Evolutionary conservation across 2,329 filamentous ascomycete species (phyloP).

Genomic region (Neopestalotiopsis sp.): DNA sequence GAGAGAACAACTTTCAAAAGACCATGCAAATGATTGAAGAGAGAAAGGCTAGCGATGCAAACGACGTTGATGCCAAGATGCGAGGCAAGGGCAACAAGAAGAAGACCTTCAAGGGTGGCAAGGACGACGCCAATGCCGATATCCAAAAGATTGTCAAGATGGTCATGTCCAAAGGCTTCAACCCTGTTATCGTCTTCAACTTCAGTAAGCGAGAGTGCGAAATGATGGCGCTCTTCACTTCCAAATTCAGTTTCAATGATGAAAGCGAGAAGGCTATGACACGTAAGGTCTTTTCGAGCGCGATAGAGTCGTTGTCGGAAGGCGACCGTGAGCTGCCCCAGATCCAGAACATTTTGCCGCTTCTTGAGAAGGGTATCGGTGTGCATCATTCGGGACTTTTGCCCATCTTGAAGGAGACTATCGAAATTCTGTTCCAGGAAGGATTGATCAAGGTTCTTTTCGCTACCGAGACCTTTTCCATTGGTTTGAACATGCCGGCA

Average conservation of each 20-base stretch:
- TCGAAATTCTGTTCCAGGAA: slow-evolving; percentile 98
- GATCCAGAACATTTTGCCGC: slow-evolving; percentile 86
- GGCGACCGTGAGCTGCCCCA: slow-evolving; percentile 89
- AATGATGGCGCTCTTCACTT: slow-evolving; percentile 85
- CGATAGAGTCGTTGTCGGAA: slow-evolving; percentile 89
- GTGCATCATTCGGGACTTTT: slow-evolving; percentile 96
- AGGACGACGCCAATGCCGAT: slow-evolving; percentile 73
- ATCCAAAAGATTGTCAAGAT: slow-evolving; percentile 98
- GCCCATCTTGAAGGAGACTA: slow-evolving; percentile 96
- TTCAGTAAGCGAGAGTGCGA: slow-evolving; percentile 99
- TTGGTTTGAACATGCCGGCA: slow-evolving; percentile 97
- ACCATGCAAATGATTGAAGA: slow-evolving; percentile 91
- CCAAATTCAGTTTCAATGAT: slow-evolving; percentile 89
- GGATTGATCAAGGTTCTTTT: slow-evolving; percentile 97
- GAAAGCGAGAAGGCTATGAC: slow-evolving; percentile 96
- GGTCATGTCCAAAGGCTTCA: slow-evolving; percentile 97
- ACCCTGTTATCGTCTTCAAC: slow-evolving; percentile 98
- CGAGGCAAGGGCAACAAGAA: slow-evolving; percentile 93
- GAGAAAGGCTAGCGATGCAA: slow-evolving; percentile 83
- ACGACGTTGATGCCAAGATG: slow-evolving; percentile 77
- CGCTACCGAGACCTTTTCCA: slow-evolving; percentile 98
- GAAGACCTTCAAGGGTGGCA: slow-evolving; percentile 87
- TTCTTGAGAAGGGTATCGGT: slow-evolving; percentile 90
- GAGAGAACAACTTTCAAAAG: slow-evolving; percentile 96
- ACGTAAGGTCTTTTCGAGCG: slow-evolving; percentile 89